Evolutionary conservation across 2,329 filamentous ascomycete species (phyloP).

Genomic region (Ophiostoma ips): DNA sequence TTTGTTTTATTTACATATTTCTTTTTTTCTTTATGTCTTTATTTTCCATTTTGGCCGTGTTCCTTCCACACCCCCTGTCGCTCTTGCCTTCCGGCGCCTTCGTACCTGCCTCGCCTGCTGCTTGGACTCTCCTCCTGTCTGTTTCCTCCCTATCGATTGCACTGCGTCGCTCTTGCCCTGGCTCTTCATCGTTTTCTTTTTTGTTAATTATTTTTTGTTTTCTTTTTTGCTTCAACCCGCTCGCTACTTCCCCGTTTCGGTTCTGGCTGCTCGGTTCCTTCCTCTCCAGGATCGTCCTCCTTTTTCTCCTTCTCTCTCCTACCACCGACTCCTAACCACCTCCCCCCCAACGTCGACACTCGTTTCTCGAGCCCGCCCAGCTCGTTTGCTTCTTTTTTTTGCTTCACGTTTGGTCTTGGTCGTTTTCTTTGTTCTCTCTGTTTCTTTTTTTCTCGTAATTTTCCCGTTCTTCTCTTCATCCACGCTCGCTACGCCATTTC

Average conservation of each 20-base stretch:
- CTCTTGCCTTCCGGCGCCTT: too few relatives aligned
- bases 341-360: constrained; percentile 2
- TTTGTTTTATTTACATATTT: too few relatives aligned
- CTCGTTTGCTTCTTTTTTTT: constrained; percentile 1
- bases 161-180: background rate
- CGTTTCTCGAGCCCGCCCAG: constrained; percentile 5
- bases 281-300: background rate
- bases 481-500: background rate
- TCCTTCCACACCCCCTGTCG: too few relatives aligned
- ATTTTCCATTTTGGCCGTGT: too few relatives aligned
- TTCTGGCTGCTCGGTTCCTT: background rate
- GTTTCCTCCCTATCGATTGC: background rate
- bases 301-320: background rate
- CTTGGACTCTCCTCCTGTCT: background rate
- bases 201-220: background rate
- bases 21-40: too few relatives aligned
- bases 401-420: background rate
- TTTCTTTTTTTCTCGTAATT: background rate
- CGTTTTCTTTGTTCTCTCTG: background rate
- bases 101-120: too few relatives aligned
- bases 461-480: background rate
- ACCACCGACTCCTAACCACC: background rate
- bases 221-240: background rate
- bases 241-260: background rate
- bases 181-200: background rate